phyloP scores from a whole-genome alignment of 2,329 filamentous ascomycete species.

The Magnaporthiopsis poae region DNA sequence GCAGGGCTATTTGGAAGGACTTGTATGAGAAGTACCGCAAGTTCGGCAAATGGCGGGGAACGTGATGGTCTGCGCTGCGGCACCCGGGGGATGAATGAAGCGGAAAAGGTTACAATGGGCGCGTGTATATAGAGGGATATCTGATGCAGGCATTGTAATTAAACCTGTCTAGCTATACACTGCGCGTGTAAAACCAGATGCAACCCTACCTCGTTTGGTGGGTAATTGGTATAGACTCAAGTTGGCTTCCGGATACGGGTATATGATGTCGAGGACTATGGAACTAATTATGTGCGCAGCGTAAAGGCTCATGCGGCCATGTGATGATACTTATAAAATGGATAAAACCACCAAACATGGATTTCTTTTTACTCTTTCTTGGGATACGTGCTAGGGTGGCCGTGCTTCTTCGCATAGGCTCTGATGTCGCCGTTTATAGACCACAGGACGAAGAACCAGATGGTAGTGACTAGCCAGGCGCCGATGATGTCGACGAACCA shows the following conservation, averaged over 20 bases:
- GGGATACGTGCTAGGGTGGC: constrained; percentile 43
- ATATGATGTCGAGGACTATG: no score
- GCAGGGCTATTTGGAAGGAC: constrained; percentile 47
- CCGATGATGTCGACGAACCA: constrained; percentile 51
- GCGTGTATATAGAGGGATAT: neutral
- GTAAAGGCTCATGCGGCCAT: no score
- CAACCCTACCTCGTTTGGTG: neutral
- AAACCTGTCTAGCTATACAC: neutral
- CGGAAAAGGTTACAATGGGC: neutral
- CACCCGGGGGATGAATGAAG: no score
- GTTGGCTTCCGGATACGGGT: no score
- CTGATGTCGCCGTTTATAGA: constrained; percentile 49
- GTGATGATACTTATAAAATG: no score
- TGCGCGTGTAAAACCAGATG: neutral
- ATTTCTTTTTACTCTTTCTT: constrained; percentile 19
- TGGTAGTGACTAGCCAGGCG: constrained; percentile 40
- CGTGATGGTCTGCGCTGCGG: constrained; percentile 26
- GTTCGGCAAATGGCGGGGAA: constrained; percentile 55
- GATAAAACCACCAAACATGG: neutral
- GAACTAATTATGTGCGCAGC: no score
- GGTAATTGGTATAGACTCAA: neutral
- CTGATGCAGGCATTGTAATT: neutral
- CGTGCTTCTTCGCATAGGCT: constrained; percentile 46
- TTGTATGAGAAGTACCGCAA: constrained; percentile 50
- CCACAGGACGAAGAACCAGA: constrained; percentile 48